Evolutionary conservation across 345 rosid species (phyloP).

Genomic region (Passiflora organensis): DNA sequence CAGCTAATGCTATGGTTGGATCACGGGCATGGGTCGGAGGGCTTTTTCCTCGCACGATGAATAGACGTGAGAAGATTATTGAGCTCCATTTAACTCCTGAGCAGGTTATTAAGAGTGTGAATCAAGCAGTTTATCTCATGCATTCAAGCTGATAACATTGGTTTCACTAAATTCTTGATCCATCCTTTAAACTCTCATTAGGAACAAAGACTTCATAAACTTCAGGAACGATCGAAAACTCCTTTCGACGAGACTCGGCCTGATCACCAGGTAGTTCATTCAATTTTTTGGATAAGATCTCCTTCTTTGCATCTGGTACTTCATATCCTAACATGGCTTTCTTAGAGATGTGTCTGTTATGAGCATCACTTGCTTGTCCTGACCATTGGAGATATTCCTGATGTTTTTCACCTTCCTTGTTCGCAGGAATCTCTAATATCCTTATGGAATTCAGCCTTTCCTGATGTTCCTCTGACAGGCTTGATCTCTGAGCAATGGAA

Average conservation of each 20-base stretch:
- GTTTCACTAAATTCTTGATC: too few relatives aligned
- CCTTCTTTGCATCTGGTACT: not conserved
- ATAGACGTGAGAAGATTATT: conserved; percentile 50
- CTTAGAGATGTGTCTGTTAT: not conserved
- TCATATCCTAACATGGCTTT: not conserved
- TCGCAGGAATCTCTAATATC: conserved; percentile 76
- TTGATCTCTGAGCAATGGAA: conserved; percentile 95
- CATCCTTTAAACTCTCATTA: conserved; percentile 18
- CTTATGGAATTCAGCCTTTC: conserved; percentile 77
- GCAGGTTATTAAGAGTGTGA: conserved; percentile 45
- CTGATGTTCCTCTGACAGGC: conserved; percentile 54
- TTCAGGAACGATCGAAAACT: conserved; percentile 63
- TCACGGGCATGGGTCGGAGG: conserved; percentile 91
- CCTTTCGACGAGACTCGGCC: conserved; percentile 82
- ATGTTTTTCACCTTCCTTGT: not conserved
- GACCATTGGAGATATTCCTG: not conserved
- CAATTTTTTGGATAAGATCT: conserved; percentile 7
- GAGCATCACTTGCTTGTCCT: not conserved
- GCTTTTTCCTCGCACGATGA: conserved; percentile 55
- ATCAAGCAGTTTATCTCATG: not conserved
- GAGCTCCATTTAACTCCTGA: conserved; percentile 56
- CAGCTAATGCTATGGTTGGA: conserved; percentile 91
- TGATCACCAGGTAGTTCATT: conserved; percentile 70
- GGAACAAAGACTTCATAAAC: conserved; percentile 74
- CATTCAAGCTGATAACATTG: not conserved